phyloP scores from a whole-genome alignment of 768 basidiomycete species.

The Collybiopsis confluens region DNA sequence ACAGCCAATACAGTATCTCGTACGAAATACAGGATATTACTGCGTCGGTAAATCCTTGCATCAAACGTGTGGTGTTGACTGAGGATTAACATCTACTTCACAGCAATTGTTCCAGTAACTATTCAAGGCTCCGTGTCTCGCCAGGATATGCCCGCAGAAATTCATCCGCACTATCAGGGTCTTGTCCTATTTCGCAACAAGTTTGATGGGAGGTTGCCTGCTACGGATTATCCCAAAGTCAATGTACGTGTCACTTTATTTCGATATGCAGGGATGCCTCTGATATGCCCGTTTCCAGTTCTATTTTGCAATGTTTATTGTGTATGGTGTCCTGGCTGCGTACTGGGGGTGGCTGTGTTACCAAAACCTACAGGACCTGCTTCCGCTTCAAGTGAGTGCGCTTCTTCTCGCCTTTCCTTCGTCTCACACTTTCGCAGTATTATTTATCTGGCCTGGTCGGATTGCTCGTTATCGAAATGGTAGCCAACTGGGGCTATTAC shows the following conservation, averaged over 20 bases:
- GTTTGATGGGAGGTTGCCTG: conserved; percentile 85
- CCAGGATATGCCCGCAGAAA: conserved; percentile 41
- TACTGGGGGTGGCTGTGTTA: conserved; percentile 86
- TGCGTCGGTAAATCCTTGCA: conserved; percentile 76
- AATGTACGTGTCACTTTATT: conserved; percentile 48
- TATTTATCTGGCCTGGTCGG: conserved; percentile 88
- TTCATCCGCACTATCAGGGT: conserved; percentile 79
- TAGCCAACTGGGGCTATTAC: conserved; percentile 92
- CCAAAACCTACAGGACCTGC: conserved; percentile 72
- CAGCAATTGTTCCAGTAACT: conserved; percentile 88
- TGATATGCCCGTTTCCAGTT: conserved; percentile 47
- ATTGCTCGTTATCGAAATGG: conserved; percentile 90
- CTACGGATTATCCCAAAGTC: conserved; percentile 96
- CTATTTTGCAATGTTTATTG: conserved; percentile 78
- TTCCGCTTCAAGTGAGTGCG: conserved; percentile 78
- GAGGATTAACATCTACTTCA: neutral
- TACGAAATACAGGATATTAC: conserved; percentile 89
- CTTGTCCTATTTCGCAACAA: conserved; percentile 81
- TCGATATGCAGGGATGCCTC: neutral
- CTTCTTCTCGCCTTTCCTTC: neutral
- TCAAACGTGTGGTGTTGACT: conserved; percentile 5
- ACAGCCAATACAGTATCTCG: conserved; percentile 76
- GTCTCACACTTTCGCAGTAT: conserved; percentile 43
- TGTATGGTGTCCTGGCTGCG: conserved; percentile 65
- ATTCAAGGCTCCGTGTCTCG: conserved; percentile 40